Evolutionary conservation across 164 flowering plant genomes (phyloP).

Genomic region (Magnolia officinalis): DNA sequence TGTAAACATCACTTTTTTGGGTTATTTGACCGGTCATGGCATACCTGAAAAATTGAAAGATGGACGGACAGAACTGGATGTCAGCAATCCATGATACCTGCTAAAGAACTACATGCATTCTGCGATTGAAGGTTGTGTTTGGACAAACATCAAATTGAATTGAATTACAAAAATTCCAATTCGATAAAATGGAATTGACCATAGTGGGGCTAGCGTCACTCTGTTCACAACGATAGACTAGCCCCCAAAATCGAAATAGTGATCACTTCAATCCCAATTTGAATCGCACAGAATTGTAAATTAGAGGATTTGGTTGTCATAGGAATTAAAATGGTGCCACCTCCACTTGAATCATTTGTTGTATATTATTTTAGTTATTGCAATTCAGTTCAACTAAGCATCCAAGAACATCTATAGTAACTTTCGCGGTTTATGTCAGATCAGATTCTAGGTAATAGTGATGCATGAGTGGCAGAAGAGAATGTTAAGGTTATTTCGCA

Average conservation of each 20-base stretch:
- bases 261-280: neutral
- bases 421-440: no score
- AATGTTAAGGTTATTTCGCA: no score
- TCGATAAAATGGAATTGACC: neutral
- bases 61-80: neutral
- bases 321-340: neutral
- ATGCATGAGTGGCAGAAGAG: no score
- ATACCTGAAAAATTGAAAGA: conserved; percentile 41
- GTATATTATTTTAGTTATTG: neutral
- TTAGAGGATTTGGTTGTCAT: no score
- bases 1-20: conserved; percentile 84
- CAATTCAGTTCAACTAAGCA: neutral
- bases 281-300: no score
- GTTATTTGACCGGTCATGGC: conserved; percentile 91
- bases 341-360: neutral
- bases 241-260: neutral
- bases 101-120: neutral
- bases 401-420: neutral
- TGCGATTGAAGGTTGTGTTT: neutral
- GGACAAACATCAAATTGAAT: neutral
- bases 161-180: neutral
- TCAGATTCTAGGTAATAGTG: no score
- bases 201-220: neutral
- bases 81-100: neutral
- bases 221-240: neutral